Base-by-base conservation (phyloP, 352 stramenopile genomes). In the Pythium brassicae region DNA sequence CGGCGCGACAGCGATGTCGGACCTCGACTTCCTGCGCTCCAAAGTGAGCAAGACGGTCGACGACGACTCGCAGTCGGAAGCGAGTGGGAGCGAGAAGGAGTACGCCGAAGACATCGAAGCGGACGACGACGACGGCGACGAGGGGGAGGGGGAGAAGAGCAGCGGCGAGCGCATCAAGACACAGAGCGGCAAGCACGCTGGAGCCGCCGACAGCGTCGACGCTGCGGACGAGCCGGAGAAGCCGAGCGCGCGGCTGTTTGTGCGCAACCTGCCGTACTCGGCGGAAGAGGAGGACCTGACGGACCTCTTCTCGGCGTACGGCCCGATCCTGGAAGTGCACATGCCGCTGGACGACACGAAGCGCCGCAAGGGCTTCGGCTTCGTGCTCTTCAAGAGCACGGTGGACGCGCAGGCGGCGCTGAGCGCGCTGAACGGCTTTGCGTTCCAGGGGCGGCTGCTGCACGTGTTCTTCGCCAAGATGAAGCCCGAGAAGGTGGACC, bases 261-360 rank as follows among this genome's bases (percentile, higher is more conserved):
- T 99, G 44, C 78, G 95, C 27, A 99, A 99, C 59, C 61, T 99
- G 34, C 91, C 96, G 42, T 99, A 98, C 69, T 93, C 80, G n/a
- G 86, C 87, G 2, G 97, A 95, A 12, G 96, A 99, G 66, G 96
- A 99, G 57, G 96, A 99, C 56, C 65, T 99, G 11, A 80, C 82
- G 53, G 80, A 96, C 49, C 69, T 95, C 45, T 99, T 98, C 61
- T 83, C 74, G 10, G 56, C 70, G 14, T 97, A 92, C 65, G 96
- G 96, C 25, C 70, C 68, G 43, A 70, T 99, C 20, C 61, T 78
- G 6, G 90, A 98, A 50, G 91, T 98, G 56, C 95, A 99, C 63
- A 96, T 99, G 68, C 95, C 96, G 27, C 76, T 99, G 49, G 96
- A 99, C 78, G 94, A 98, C 53, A 90, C 86, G 17, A 93, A 95